phyloP scores from a whole-genome alignment of 495 filamentous ascomycete species.

The Penicillium ochrochloron region DNA sequence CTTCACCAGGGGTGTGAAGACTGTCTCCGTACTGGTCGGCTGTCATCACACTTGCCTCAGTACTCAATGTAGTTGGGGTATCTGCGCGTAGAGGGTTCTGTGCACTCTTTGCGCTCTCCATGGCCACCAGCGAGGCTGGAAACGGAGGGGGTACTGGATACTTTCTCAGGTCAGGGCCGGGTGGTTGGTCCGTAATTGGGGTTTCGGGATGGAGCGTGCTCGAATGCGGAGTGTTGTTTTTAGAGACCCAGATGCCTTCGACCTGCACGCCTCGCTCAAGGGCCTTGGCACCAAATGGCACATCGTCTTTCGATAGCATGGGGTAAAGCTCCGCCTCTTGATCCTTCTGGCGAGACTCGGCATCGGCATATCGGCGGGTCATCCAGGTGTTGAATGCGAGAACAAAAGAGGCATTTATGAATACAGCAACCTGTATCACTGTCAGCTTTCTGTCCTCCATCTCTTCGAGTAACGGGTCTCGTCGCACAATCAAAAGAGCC shows the following conservation, averaged over 20 bases:
- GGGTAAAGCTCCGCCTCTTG: slow-evolving; percentile 36
- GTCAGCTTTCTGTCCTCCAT: slow-evolving; percentile 37
- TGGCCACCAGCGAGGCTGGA: slow-evolving; percentile 5
- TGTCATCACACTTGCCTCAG: slow-evolving; percentile 18
- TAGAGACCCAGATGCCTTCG: slow-evolving; percentile 88
- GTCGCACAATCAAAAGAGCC: slow-evolving; percentile 51
- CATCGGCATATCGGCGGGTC: slow-evolving; percentile 65
- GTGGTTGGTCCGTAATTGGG: slow-evolving; percentile 22
- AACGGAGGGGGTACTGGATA: not conserved
- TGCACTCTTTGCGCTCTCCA: slow-evolving; percentile 1
- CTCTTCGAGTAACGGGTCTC: not conserved
- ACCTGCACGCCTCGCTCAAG: slow-evolving; percentile 84
- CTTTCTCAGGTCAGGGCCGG: slow-evolving; percentile 18
- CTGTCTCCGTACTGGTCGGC: slow-evolving; percentile 19
- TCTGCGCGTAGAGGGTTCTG: slow-evolving; percentile 9
- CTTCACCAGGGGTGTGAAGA: slow-evolving; percentile 9
- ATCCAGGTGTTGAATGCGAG: slow-evolving; percentile 64
- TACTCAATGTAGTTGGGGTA: not conserved
- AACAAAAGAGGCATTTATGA: slow-evolving; percentile 50
- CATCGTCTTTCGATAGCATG: slow-evolving; percentile 56
- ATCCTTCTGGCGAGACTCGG: slow-evolving; percentile 67
- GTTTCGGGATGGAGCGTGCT: slow-evolving; percentile 34
- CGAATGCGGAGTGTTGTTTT: slow-evolving; percentile 53
- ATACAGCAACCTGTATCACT: slow-evolving; percentile 45
- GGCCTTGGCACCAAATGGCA: slow-evolving; percentile 89